Evolutionary conservation across 805 yeast species (phyloP).

Genomic region (Cyberlindnera japonica): DNA sequence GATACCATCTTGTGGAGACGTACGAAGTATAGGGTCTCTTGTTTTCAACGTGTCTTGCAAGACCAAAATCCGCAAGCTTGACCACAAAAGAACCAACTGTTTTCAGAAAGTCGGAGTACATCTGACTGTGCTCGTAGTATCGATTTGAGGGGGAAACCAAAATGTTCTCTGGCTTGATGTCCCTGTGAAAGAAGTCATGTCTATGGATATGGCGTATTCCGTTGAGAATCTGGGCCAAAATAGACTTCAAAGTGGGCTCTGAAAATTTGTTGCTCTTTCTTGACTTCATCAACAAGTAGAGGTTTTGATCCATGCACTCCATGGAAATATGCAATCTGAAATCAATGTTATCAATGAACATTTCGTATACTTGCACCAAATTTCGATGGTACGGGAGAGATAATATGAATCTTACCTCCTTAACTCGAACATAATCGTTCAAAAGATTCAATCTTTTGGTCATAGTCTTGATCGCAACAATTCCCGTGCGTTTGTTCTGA

Average conservation of each 20-base stretch:
- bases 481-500: slow-evolving; percentile 32
- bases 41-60: slow-evolving; percentile 59
- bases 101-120: slow-evolving; percentile 19
- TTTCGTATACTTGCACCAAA: slow-evolving; percentile 71
- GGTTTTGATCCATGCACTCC: slow-evolving; percentile 84
- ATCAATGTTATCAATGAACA: slow-evolving; percentile 63
- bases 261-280: slow-evolving; percentile 54
- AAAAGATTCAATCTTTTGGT: slow-evolving; percentile 48
- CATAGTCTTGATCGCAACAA: slow-evolving; percentile 84
- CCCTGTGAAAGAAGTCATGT: slow-evolving; percentile 74
- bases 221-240: slow-evolving; percentile 64
- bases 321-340: slow-evolving; percentile 73
- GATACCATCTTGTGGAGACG: slow-evolving; percentile 82
- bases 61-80: slow-evolving; percentile 77
- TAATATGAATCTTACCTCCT: slow-evolving; percentile 65
- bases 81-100: slow-evolving; percentile 48
- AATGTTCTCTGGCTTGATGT: slow-evolving; percentile 91
- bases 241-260: slow-evolving; percentile 55
- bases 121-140: slow-evolving; percentile 42
- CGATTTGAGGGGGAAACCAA: slow-evolving; percentile 57
- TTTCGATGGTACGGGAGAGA: slow-evolving; percentile 68
- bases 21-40: slow-evolving; percentile 63
- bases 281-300: slow-evolving; percentile 70
- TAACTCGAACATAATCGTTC: slow-evolving; percentile 53
- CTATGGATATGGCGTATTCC: slow-evolving; percentile 83